These are phyloP conservation scores for Fusarium equiseti DNA, from an alignment of 2,329 filamentous ascomycete species.

Conservation along the genomic window DNA sequence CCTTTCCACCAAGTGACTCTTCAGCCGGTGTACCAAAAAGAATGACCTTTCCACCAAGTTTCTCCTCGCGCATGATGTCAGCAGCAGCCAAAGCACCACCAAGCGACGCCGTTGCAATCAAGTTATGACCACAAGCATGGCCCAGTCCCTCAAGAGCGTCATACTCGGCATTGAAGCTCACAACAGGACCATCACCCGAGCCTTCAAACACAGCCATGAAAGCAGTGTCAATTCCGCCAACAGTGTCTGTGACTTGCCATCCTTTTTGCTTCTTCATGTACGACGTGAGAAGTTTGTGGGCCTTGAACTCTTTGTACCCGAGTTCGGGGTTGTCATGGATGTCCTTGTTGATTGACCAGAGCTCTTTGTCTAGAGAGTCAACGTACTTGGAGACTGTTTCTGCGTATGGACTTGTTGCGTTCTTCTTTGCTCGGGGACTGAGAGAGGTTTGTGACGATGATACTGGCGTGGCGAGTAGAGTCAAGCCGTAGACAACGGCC, in stretches of 20 bases:
- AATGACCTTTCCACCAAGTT: slow-evolving; percentile 34
- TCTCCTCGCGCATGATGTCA: slow-evolving; percentile 36
- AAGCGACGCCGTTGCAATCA: slow-evolving; percentile 38
- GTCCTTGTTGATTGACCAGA: slow-evolving; percentile 53
- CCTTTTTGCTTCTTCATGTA: slow-evolving; percentile 52
- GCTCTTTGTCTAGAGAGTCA: slow-evolving; percentile 33
- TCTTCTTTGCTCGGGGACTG: slow-evolving; percentile 26
- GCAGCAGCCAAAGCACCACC: slow-evolving; percentile 33
- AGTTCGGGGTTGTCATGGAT: slow-evolving; percentile 61
- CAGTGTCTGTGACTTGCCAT: slow-evolving; percentile 56
- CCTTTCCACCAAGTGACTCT: slow-evolving; percentile 38
- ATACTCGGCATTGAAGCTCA: slow-evolving; percentile 59
- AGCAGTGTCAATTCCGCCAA: slow-evolving; percentile 58
- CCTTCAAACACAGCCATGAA: slow-evolving; percentile 58
- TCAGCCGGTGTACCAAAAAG: slow-evolving; percentile 42
- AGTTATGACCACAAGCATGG: slow-evolving; percentile 41
- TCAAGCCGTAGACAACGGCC: slow-evolving; percentile 9
- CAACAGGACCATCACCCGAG: slow-evolving; percentile 52
- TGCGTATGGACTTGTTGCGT: slow-evolving; percentile 25
- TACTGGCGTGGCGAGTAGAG: slow-evolving; percentile 1
- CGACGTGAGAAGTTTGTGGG: slow-evolving; percentile 56
- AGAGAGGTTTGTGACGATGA: not conserved
- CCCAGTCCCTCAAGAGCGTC: slow-evolving; percentile 39
- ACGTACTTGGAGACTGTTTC: slow-evolving; percentile 31
- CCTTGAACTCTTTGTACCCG: slow-evolving; percentile 57